Conservation (phyloP, 2,329 filamentous ascomycete species). For the Monilinia vaccinii-corymbosi region DNA sequence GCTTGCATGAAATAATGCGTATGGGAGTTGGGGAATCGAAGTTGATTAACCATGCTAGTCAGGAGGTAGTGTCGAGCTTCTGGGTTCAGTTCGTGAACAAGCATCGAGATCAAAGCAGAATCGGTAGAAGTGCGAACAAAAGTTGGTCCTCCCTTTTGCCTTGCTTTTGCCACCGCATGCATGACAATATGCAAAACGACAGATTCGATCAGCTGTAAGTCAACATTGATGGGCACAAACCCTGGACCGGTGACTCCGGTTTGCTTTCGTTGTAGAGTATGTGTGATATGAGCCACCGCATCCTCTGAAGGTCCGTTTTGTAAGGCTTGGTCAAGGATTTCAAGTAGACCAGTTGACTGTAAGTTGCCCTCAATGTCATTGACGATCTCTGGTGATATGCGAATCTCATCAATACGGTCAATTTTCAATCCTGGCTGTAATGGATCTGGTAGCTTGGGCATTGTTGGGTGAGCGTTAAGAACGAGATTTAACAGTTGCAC, state of each 20-base stretch:
- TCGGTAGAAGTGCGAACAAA: constrained; percentile 60
- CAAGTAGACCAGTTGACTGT: constrained; percentile 45
- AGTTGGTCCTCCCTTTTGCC: constrained; percentile 48
- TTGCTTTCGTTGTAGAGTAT: constrained; percentile 56
- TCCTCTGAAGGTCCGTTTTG: constrained; percentile 59
- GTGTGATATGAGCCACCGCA: constrained; percentile 65
- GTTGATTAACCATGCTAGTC: constrained; percentile 78
- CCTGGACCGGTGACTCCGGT: constrained; percentile 55
- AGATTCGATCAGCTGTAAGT: constrained; percentile 66
- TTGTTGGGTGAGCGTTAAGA: constrained; percentile 67
- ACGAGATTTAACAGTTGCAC: constrained; percentile 84
- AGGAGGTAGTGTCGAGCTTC: constrained; percentile 81
- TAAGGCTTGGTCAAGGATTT: constrained; percentile 50
- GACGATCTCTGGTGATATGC: constrained; percentile 54
- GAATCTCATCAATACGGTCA: constrained; percentile 67
- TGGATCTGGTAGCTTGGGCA: constrained; percentile 63
- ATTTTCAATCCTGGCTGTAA: constrained; percentile 66
- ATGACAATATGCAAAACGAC: constrained; percentile 76
- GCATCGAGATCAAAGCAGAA: constrained; percentile 62
- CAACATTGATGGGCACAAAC: constrained; percentile 56
- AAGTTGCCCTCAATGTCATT: constrained; percentile 48
- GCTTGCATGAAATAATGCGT: constrained; percentile 90
- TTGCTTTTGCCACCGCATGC: constrained; percentile 53
- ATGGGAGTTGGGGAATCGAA: constrained; percentile 80
- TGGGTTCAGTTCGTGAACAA: constrained; percentile 65